Conservation (phyloP, 306 rosid genomes). For the Acacia crassicarpa region DNA sequence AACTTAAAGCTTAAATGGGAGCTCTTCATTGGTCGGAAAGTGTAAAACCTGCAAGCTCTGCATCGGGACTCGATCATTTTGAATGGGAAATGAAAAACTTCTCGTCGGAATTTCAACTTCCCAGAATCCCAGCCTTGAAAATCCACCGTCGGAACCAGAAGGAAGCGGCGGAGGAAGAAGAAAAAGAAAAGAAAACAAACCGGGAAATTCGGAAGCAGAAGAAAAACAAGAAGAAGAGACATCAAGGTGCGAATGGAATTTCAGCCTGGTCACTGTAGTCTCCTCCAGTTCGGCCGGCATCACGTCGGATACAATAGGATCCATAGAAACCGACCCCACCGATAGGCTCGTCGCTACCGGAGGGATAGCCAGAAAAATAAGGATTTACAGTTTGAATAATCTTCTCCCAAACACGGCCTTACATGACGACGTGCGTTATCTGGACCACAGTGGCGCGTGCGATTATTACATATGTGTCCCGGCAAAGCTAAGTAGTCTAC, state of each 20-base stretch:
- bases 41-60: constrained; percentile 14
- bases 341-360: constrained; percentile 54
- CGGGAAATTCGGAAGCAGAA: background rate
- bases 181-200: constrained; percentile 1
- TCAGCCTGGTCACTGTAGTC: constrained; percentile 46
- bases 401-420: constrained; percentile 16
- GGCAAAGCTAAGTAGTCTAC: constrained; percentile 67
- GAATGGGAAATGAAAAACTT: constrained; percentile 58
- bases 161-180: constrained; percentile 1
- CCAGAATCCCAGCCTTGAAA: background rate
- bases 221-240: background rate
- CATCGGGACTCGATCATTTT: constrained; percentile 27
- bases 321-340: constrained; percentile 50
- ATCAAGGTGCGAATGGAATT: constrained; percentile 44
- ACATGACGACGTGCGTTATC: background rate
- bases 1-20: constrained; percentile 12
- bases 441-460: constrained; percentile 47
- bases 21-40: constrained; percentile 36
- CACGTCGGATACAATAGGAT: constrained; percentile 50
- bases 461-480: constrained; percentile 57
- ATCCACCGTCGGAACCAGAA: background rate
- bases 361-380: constrained; percentile 58
- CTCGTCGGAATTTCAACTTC: constrained; percentile 28
- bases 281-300: constrained; percentile 30
- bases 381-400: constrained; percentile 36